Conservation (phyloP, 169 alveolate species). For the Plasmodium knowlesi region DNA sequence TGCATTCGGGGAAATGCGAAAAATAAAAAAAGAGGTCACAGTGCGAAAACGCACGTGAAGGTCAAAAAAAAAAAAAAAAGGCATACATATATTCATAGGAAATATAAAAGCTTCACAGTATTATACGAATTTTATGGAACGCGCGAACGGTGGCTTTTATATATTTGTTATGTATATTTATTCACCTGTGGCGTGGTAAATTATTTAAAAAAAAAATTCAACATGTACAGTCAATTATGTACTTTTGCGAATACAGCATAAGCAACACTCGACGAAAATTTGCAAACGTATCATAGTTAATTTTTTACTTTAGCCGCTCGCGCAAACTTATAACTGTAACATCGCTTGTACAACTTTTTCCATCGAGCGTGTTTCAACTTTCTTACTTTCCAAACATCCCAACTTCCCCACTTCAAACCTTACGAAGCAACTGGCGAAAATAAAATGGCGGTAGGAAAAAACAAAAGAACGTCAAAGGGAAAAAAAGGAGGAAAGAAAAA, state of each 20-base stretch:
- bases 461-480: conserved; percentile 96
- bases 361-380: background rate
- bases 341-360: background rate
- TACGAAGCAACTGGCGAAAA: background rate
- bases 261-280: background rate
- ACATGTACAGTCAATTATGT: background rate
- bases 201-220: no score
- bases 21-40: background rate
- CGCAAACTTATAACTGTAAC: background rate
- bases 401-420: background rate
- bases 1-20: background rate
- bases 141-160: background rate
- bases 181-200: background rate
- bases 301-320: background rate
- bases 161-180: no score
- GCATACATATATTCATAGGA: background rate
- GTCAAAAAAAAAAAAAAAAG: background rate
- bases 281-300: background rate
- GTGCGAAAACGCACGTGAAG: background rate
- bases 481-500: conserved; percentile 98
- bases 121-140: background rate
- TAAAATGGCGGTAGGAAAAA: conserved; percentile 97
- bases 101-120: background rate
- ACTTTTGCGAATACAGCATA: background rate
- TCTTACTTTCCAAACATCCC: background rate